A percentile compares a stretch with the other conserved stretches of the same genome.
Conservation (phyloP, 805 yeast genomes). For the Lipomyces japonicus region DNA sequence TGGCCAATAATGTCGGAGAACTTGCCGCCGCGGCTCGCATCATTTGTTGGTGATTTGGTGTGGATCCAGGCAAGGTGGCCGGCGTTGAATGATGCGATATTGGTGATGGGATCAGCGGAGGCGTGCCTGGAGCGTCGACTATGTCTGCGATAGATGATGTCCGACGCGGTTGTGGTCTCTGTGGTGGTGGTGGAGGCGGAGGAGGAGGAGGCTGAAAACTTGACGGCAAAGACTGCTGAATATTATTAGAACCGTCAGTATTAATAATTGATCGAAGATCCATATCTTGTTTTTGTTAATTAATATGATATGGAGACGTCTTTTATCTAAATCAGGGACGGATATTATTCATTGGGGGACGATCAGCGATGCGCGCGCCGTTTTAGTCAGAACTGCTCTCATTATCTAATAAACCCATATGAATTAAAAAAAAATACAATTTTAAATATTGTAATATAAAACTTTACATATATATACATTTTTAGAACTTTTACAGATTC, state of each 20-base stretch:
- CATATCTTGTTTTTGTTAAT: too few relatives aligned
- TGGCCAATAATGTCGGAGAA: conserved; percentile 5
- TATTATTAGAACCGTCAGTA: conserved; percentile 4
- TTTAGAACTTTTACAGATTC: too few relatives aligned
- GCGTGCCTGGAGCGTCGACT: conserved; percentile 13
- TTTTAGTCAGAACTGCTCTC: too few relatives aligned
- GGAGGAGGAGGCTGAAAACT: background rate
- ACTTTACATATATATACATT: too few relatives aligned
- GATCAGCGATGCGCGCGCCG: too few relatives aligned
- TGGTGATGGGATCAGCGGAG: conserved; percentile 7
- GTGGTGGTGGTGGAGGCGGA: conserved; percentile 4
- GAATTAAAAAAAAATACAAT: too few relatives aligned
- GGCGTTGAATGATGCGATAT: background rate
- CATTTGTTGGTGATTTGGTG: conserved; percentile 2
- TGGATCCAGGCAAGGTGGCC: background rate
- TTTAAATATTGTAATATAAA: too few relatives aligned
- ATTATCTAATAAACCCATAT: too few relatives aligned
- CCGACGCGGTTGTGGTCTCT: conserved; percentile 10
- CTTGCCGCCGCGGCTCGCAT: conserved; percentile 3
- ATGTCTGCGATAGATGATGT: conserved; percentile 18
- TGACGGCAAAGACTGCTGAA: background rate
- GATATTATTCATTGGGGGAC: too few relatives aligned
- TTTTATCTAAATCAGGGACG: too few relatives aligned
- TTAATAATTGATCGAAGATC: conserved; percentile 19
- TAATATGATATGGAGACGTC: too few relatives aligned